These are phyloP conservation scores for Poa annua DNA, from an alignment of 176 grass and related monocot genomes.

Conservation along the genomic window DNA sequence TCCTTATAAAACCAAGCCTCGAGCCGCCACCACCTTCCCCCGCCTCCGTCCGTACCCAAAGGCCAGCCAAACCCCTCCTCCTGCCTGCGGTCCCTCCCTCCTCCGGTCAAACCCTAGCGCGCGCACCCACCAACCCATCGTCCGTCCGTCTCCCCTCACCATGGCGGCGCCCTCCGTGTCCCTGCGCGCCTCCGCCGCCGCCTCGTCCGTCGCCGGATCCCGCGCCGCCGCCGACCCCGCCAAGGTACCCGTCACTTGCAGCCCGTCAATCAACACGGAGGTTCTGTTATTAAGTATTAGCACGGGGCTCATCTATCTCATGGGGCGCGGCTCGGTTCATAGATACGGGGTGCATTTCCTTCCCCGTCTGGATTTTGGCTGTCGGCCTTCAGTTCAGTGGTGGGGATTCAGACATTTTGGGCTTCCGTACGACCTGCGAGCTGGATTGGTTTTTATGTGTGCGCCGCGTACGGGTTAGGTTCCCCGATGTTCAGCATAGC, in stretches of 20 bases:
- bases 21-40: conserved; percentile 40
- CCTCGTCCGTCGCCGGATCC: conserved; percentile 50
- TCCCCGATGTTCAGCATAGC: background rate
- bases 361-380: background rate
- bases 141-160: background rate
- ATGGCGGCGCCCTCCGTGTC: conserved; percentile 78
- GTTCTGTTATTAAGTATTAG: background rate
- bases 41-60: conserved; percentile 30
- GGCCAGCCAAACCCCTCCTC: conserved; percentile 8
- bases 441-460: background rate
- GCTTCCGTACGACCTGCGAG: background rate
- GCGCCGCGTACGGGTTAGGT: background rate
- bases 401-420: conserved; percentile 7
- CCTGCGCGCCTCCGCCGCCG: conserved; percentile 55
- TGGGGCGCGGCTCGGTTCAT: background rate
- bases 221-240: conserved; percentile 46
- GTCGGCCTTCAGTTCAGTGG: background rate
- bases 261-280: background rate
- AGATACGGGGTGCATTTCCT: background rate
- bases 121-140: background rate
- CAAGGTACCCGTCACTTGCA: conserved; percentile 46
- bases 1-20: background rate
- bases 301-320: background rate
- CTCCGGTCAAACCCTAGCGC: conserved; percentile 49
- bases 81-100: background rate